phyloP scores from a whole-genome alignment of 1,139 yeast genomes.

The Zygoascus hellenicus region DNA sequence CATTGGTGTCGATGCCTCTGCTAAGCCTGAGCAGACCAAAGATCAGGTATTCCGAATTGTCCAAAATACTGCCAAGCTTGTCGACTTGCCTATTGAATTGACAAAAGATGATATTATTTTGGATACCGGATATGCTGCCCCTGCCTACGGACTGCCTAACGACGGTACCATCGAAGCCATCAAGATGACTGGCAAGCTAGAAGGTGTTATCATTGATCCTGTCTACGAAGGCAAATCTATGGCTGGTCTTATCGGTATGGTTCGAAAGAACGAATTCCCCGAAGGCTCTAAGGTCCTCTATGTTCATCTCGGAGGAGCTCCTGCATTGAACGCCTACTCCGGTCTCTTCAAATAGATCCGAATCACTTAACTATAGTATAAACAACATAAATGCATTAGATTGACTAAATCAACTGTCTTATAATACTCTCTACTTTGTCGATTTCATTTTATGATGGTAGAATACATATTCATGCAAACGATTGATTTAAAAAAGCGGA shows the following conservation, averaged over 20 bases:
- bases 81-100: conserved; percentile 4
- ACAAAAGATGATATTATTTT: conserved; percentile 8
- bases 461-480: too few species aligned
- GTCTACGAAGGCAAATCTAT: conserved; percentile 10
- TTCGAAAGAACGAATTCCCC: conserved; percentile 9
- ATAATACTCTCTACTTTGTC: too few species aligned
- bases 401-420: too few species aligned
- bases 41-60: conserved; percentile 11
- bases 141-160: conserved; percentile 10
- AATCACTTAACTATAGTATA: neutral
- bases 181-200: conserved; percentile 5
- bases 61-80: conserved; percentile 11
- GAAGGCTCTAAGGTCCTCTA: conserved; percentile 9
- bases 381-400: too few species aligned
- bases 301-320: conserved; percentile 10
- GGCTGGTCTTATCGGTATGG: conserved; percentile 9
- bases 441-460: too few species aligned
- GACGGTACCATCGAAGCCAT: conserved; percentile 11
- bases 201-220: conserved; percentile 9
- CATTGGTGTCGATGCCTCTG: conserved; percentile 11
- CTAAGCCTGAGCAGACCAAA: conserved; percentile 11
- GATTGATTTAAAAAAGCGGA: too few species aligned
- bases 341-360: conserved; percentile 4
- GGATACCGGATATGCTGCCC: conserved; percentile 6
- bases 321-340: conserved; percentile 8